A percentile compares a stretch with the other conserved stretches of the same genome.
These are phyloP conservation scores for Tinospora cordifolia DNA, from an alignment of 164 flowering plant species.

Conservation along the genomic window DNA sequence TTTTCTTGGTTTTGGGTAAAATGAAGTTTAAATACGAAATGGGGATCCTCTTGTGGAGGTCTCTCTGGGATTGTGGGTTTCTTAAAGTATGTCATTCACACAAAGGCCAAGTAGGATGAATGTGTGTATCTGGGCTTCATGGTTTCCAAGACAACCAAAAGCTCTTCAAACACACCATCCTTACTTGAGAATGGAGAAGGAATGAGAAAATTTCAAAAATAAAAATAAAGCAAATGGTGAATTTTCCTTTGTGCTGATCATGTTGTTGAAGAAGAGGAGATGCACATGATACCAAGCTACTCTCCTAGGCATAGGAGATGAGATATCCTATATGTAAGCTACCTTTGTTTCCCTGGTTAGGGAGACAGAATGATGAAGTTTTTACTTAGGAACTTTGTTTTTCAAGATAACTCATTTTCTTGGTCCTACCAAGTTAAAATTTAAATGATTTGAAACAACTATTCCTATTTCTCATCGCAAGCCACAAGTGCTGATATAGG, in stretches of 20 bases:
- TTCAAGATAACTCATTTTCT: background rate
- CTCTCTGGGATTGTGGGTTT: constrained; percentile 6
- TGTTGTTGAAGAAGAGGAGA: background rate
- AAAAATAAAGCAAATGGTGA: constrained; percentile 14
- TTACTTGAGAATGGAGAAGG: background rate
- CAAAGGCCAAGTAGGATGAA: constrained; percentile 11
- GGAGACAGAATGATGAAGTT: background rate
- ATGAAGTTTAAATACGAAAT: constrained; percentile 25
- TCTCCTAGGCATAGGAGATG: background rate
- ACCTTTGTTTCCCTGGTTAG: background rate
- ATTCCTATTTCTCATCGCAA: background rate
- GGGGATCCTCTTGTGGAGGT: constrained; percentile 7
- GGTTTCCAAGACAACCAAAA: constrained; percentile 20
- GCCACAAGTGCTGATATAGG: background rate
- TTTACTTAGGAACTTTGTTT: background rate
- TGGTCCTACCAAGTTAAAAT: background rate
- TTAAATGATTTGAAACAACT: background rate
- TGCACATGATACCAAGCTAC: background rate
- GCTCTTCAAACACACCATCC: background rate
- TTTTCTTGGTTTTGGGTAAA: constrained; percentile 23
- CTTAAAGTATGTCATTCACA: constrained; percentile 4
- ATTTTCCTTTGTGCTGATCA: constrained; percentile 9
- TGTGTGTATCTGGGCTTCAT: constrained; percentile 14
- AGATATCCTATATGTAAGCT: background rate
- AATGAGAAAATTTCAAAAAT: background rate